phyloP scores from a whole-genome alignment of 164 flowering plant species.

The Magnolia officinalis region DNA sequence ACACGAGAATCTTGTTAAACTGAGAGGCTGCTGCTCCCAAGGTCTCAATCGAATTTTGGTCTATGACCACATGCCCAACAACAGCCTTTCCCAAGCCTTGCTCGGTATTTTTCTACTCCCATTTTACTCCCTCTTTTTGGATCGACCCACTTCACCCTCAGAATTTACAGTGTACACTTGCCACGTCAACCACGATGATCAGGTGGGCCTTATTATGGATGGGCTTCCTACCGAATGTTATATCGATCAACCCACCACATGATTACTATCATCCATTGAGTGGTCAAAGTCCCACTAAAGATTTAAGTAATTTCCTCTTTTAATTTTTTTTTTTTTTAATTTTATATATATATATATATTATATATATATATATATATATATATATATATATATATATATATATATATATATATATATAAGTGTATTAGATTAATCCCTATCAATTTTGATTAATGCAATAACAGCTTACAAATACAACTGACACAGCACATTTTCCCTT shows the following conservation, averaged over 20 bases:
- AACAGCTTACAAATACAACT: not conserved
- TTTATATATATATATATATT: too few relatives aligned
- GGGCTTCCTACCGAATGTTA: not conserved
- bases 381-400: too few relatives aligned
- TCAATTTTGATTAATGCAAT: not conserved
- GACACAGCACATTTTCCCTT: not conserved
- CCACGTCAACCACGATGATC: too few relatives aligned
- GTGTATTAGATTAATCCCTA: too few relatives aligned
- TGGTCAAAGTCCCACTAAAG: too few relatives aligned
- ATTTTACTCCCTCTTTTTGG: not conserved
- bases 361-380: too few relatives aligned
- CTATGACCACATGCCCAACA: constrained; percentile 77
- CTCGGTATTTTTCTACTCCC: constrained; percentile 42
- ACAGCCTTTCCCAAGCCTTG: constrained; percentile 73
- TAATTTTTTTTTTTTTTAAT: too few relatives aligned
- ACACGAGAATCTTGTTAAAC: constrained; percentile 75
- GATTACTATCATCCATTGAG: too few relatives aligned
- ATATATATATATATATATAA: too few relatives aligned
- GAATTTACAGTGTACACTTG: too few relatives aligned
- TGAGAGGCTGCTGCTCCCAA: constrained; percentile 83
- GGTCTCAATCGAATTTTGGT: constrained; percentile 69
- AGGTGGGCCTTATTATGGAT: not conserved
- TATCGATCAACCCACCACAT: too few relatives aligned
- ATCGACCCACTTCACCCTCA: not conserved
- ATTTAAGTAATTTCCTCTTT: too few relatives aligned